phyloP scores from a whole-genome alignment of 768 basidiomycete genomes.

The Hericium erinaceus region DNA sequence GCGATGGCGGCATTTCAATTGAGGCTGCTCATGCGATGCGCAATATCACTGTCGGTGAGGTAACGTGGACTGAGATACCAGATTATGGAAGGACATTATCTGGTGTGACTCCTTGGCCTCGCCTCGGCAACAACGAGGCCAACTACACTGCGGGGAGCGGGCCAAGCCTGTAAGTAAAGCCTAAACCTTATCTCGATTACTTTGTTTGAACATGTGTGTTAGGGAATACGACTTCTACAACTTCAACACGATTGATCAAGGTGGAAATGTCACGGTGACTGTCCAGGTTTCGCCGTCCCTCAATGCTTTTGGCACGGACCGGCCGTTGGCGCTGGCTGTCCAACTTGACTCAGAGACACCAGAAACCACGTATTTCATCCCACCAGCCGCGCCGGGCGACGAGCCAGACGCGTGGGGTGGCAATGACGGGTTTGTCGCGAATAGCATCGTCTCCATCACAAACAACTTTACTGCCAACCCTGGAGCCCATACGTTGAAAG shows the following conservation, averaged over 20 bases:
- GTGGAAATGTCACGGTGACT: constrained; percentile 30
- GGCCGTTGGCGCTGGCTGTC: constrained; percentile 42
- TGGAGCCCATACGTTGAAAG: constrained; percentile 20
- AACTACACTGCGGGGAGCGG: constrained; percentile 57
- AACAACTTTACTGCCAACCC: constrained; percentile 29
- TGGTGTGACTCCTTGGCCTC: constrained; percentile 52
- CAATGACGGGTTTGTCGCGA: constrained; percentile 34
- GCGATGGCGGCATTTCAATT: constrained; percentile 52
- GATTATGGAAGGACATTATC: constrained; percentile 53
- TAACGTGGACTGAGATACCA: constrained; percentile 51
- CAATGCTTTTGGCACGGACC: constrained; percentile 41
- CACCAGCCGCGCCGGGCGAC: constrained; percentile 43
- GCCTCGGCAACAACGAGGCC: constrained; percentile 34
- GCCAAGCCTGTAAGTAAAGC: constrained; percentile 39
- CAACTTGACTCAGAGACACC: constrained; percentile 36
- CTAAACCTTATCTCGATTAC: not conserved
- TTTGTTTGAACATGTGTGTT: not conserved
- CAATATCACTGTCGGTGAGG: constrained; percentile 38
- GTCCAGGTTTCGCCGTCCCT: constrained; percentile 42
- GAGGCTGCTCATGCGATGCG: constrained; percentile 52
- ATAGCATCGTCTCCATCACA: constrained; percentile 34
- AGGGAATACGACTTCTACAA: not conserved
- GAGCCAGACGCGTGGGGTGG: constrained; percentile 11
- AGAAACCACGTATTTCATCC: constrained; percentile 38
- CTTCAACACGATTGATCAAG: constrained; percentile 5